Conservation (phyloP, 192 early-diverging fungal genomes). For the Gigaspora rosea region DNA sequence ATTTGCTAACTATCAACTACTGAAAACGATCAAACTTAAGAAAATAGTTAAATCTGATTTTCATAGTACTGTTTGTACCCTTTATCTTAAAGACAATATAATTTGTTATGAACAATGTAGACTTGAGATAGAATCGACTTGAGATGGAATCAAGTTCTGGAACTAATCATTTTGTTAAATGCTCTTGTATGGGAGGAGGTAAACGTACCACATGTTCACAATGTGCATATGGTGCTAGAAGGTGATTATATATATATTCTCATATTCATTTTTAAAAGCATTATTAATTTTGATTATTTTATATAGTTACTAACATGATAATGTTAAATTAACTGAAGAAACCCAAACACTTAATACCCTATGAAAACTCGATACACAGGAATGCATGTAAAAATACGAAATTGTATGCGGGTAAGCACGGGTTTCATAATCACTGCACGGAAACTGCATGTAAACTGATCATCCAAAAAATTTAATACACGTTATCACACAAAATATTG, state of each 20-base stretch:
- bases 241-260: conserved; percentile 5
- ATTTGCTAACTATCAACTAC: conserved; percentile 15
- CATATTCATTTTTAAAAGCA: neutral
- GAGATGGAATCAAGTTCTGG: neutral
- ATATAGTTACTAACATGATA: conserved; percentile 6
- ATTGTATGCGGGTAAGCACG: too few relatives aligned
- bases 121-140: too few relatives aligned
- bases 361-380: too few relatives aligned
- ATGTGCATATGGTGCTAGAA: conserved; percentile 15
- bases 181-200: neutral
- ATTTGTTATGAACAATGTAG: conserved; percentile 13
- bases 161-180: neutral
- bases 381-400: too few relatives aligned
- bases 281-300: neutral
- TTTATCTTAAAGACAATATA: neutral
- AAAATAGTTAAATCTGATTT: neutral
- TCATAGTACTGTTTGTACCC: conserved; percentile 13
- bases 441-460: too few relatives aligned
- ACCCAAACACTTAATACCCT: conserved; percentile 1
- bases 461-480: too few relatives aligned
- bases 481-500: too few relatives aligned
- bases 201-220: neutral
- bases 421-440: too few relatives aligned
- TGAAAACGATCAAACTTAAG: neutral
- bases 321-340: neutral